phyloP scores from a whole-genome alignment of 345 rosid species.

The Linum trigynum region DNA sequence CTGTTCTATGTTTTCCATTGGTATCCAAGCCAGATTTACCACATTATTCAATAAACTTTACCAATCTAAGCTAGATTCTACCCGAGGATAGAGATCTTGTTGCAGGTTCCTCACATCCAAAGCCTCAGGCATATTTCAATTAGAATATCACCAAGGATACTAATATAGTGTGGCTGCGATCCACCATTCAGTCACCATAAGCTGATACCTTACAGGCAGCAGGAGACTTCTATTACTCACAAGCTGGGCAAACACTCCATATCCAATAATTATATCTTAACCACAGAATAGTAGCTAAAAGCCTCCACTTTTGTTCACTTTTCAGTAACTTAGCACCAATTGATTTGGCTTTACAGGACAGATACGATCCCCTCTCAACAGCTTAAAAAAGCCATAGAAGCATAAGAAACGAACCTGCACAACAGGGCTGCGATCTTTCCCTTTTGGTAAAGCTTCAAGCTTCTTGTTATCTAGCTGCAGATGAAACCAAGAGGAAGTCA shows the following conservation, averaged over 20 bases:
- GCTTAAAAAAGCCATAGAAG: not conserved
- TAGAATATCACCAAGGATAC: not conserved
- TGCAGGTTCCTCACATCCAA: not conserved
- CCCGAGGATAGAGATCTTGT: not conserved
- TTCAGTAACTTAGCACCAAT: not conserved
- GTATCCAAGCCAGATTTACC: not conserved
- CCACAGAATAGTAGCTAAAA: not conserved
- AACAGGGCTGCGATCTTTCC: constrained; percentile 56
- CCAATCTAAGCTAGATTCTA: not conserved
- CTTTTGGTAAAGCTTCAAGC: constrained; percentile 59
- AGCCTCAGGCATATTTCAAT: not conserved
- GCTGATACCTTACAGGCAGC: not conserved
- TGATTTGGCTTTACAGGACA: not conserved
- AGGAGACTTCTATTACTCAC: not conserved
- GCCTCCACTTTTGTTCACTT: not conserved
- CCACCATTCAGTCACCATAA: not conserved
- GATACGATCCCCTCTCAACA: not conserved
- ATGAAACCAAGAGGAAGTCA: not conserved
- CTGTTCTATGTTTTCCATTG: not conserved
- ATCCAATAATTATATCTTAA: not conserved
- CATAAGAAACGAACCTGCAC: constrained; percentile 57
- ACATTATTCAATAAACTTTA: not conserved
- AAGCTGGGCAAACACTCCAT: not conserved
- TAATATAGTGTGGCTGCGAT: not conserved
- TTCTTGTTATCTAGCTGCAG: constrained; percentile 75